Evolutionary conservation across 345 rosid genomes (phyloP).

Genomic region (Citrus hindsii): DNA sequence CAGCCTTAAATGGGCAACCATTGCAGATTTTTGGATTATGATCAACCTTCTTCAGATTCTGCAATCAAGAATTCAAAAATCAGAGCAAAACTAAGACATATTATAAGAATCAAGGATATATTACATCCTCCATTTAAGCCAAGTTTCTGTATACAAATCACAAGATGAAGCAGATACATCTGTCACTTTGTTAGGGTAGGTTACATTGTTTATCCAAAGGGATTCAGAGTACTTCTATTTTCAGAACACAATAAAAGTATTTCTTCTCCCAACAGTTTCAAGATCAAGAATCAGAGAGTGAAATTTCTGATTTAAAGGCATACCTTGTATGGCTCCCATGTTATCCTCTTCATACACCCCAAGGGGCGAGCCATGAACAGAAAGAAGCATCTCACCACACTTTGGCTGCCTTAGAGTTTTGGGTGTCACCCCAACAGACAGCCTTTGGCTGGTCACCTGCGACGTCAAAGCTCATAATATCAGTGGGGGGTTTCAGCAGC

Average conservation of each 20-base stretch:
- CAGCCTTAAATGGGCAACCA: background rate
- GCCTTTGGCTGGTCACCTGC: slow-evolving; percentile 68
- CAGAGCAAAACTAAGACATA: background rate
- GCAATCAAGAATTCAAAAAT: slow-evolving; percentile 20
- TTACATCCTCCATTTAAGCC: background rate
- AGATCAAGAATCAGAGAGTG: background rate
- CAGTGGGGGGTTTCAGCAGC: background rate
- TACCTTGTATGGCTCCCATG: slow-evolving; percentile 90
- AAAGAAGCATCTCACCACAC: slow-evolving; percentile 86
- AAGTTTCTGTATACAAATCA: background rate
- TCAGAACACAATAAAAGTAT: background rate
- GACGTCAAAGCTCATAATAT: background rate
- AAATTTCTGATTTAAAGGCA: background rate
- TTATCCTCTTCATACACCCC: slow-evolving; percentile 83
- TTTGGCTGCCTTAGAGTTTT: slow-evolving; percentile 76
- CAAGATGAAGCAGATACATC: background rate
- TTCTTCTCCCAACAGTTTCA: background rate
- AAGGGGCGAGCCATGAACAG: slow-evolving; percentile 90
- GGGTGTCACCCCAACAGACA: slow-evolving; percentile 94
- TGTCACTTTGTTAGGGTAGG: background rate
- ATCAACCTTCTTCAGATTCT: slow-evolving; percentile 49
- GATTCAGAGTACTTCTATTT: background rate
- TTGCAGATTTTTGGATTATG: background rate
- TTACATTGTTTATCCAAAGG: background rate
- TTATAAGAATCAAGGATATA: background rate